Base-by-base conservation (phyloP, 1,139 yeast genomes). In the Zhuliangozyma parablackwelliae region DNA sequence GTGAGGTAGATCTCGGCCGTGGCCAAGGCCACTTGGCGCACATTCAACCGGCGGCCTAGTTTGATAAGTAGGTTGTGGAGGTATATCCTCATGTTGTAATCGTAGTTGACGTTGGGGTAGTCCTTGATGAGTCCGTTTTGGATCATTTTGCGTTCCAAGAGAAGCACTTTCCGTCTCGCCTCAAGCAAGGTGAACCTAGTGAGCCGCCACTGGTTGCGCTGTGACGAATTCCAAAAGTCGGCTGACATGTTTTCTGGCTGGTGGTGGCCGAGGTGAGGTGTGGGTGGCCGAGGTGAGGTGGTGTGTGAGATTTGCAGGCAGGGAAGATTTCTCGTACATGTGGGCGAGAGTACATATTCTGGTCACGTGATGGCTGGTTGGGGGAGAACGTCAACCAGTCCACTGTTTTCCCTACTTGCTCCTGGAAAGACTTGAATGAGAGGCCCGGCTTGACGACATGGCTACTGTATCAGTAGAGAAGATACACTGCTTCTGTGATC, bases 1-100 rank as follows among this genome's bases (percentile, higher is more conserved):
- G 84, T 69, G 13, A 88, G 59, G 50, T 88, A 92, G 3, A 88
- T 78, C 51, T 90, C 96, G 0, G 97, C 95, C 0, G 96, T 86
- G 1, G 96, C 87, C 28, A 90, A 57, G 0, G 94, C 94, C 29
- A 89, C 72, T 54, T 90, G 97, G 32, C 97, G 64, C 27, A 87
- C 69, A 40, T 78, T 80, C 36, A 92, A 63, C 37, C 94, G 69
- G 46, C 95, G 67, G 0, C 97, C 97, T 11, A 92, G 65, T 50
- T 82, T 78, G 50, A 82, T 80, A 30, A 87, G 69, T 45, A 87
- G 62, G 40, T 78, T 78, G 54, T 83, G 89, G 42, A 83, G 65
- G 54, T 77, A 83, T 29, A 84, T 82, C 40, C 89, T 60, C 74
- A 81, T 71, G 53, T 78, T 79, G 40, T 68, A 63, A 53, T 82